Evolutionary conservation across 2,329 filamentous ascomycete species (phyloP).

Genomic region (Lachnellula subtilissima): DNA sequence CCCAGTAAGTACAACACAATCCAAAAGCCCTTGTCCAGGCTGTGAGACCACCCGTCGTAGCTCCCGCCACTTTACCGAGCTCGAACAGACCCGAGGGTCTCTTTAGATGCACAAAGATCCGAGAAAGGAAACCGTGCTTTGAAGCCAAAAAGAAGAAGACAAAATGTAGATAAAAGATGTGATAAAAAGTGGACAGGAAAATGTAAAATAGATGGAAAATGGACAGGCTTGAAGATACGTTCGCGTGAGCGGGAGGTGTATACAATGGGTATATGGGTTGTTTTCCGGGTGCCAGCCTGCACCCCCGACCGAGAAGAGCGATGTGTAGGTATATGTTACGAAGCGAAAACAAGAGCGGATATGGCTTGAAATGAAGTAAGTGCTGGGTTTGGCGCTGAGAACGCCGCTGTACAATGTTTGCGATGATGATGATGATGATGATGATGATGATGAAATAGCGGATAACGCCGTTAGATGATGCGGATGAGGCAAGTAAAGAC

Average conservation of each 20-base stretch:
- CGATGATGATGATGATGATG: conserved; percentile 4
- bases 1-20: not conserved
- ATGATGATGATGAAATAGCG: conserved; percentile 5
- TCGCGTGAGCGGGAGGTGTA: conserved; percentile 30
- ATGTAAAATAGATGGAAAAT: not conserved
- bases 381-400: conserved; percentile 6
- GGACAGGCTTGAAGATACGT: conserved; percentile 1
- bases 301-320: conserved; percentile 18
- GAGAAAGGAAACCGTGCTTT: not conserved
- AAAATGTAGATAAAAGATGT: conserved; percentile 4
- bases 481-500: conserved; percentile 15
- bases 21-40: not conserved
- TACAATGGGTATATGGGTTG: conserved; percentile 26
- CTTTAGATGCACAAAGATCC: not conserved
- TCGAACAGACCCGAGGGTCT: conserved; percentile 1
- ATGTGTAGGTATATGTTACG: conserved; percentile 15
- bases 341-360: conserved; percentile 1
- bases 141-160: not conserved
- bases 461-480: conserved; percentile 14
- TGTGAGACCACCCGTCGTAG: not conserved
- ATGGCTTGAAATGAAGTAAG: not conserved
- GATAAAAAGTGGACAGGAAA: conserved; percentile 4
- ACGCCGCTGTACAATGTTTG: conserved; percentile 13
- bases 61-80: conserved; percentile 5
- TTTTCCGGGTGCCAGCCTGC: conserved; percentile 22